Conservation (phyloP, 257 asterid genomes). For the Cordia subcordata region DNA sequence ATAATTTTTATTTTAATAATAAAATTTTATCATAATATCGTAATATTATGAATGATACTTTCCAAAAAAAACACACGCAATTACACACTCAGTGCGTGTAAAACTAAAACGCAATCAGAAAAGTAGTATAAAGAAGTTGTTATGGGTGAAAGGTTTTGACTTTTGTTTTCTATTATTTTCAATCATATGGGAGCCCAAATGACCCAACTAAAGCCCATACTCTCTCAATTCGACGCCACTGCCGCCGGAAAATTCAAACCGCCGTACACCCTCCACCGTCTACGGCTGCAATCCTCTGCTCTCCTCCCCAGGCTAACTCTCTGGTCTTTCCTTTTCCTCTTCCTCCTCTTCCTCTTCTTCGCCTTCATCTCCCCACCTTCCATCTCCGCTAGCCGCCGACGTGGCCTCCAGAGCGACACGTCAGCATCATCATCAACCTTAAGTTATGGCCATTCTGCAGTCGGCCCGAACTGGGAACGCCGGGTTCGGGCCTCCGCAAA, state of each 20-base stretch:
- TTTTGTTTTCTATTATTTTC: not conserved
- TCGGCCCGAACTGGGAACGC: constrained; percentile 45
- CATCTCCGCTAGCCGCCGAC: constrained; percentile 11
- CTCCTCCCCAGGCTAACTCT: constrained; percentile 49
- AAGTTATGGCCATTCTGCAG: not conserved
- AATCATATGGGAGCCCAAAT: constrained; percentile 14
- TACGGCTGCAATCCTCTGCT: constrained; percentile 40
- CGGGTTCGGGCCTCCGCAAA: constrained; percentile 63
- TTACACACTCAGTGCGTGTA: not conserved
- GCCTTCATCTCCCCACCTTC: constrained; percentile 40
- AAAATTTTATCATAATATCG: too few species aligned
- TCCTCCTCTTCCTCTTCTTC: constrained; percentile 38
- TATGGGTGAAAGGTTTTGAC: not conserved
- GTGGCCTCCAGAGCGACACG: constrained; percentile 10
- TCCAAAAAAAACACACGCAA: not conserved
- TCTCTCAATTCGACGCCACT: constrained; percentile 53
- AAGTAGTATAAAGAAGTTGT: not conserved
- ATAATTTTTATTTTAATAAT: too few species aligned
- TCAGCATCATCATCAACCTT: constrained; percentile 20
- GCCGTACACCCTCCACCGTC: constrained; percentile 50
- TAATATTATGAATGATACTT: too few species aligned
- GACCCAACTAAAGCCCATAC: constrained; percentile 62
- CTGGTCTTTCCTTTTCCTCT: constrained; percentile 54
- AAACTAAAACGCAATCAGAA: not conserved
- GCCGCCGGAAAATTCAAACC: constrained; percentile 59